Base-by-base conservation (phyloP, 1,284 basidiomycete species). In the Ceratobasidium sp. region DNA sequence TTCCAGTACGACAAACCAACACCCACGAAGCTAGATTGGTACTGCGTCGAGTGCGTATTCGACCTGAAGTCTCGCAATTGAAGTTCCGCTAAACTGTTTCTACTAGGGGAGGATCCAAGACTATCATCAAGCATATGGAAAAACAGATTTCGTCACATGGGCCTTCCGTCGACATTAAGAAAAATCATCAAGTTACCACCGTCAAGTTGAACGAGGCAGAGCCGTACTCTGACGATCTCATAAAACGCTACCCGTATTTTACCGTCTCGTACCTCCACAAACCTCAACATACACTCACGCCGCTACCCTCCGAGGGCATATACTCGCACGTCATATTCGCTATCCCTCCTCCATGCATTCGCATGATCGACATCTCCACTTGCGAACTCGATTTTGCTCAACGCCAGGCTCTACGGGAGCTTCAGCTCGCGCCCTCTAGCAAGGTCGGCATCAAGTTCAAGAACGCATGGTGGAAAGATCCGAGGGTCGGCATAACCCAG, bases 361-460 rank as follows among this genome's bases (percentile, higher is more conserved):
- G 61, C 33, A 42, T 42, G 3, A 81, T 85, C 40, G 82, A 85
- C 66, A 81, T 82, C 18, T 73, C 81, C 33, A 78, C 80, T 7
- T 80, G 81, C 68, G 66, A 81, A n/a, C 78, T 85, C 63, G 79
- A 81, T 23, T 80, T 78, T 56, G 78, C 58, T 9, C 83, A 83
- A 78, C 77, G 80, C n/a, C 78, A 77, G 9, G 84, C 84, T 0
- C 78, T 86, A 26, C 83, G 84, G 28, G 64, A 79, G 33, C 79
- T 85, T n/a, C 78, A 80, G 23, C 84, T 84, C 78, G 82, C 80
- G 2, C 80, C 84, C 0, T 82, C 82, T 3, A 80, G 81, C 76
- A 86, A 86, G 80, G 80, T 86, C n/a, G 85, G 82, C 13, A 81
- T 86, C 23, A 84, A 84, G 33, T 87, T 86, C 83, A 82, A 83